Evolutionary conservation across 106 monocot species (phyloP), one percentile per base, ranked within the genome.

Genomic region (Vanilla planifolia): DNA sequence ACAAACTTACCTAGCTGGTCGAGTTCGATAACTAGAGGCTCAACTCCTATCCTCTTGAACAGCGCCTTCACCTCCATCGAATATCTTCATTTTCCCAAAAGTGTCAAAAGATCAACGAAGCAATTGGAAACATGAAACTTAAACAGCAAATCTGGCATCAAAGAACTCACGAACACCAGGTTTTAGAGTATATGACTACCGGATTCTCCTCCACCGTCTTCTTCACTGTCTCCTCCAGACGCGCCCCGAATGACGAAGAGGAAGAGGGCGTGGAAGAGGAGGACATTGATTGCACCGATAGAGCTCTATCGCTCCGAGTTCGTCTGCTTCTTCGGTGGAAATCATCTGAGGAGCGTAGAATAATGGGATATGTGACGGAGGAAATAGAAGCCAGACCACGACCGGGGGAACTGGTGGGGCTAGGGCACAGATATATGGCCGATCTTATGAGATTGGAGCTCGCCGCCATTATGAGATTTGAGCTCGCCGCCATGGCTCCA

Each of bases 161-260:
- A 14, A 35, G 17, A 43, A 82, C 98, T 82, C 61, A 98, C 98
- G 92, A 92, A 77, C 98, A 98, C 98, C 98, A 85, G 29, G 88
- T 82, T 75, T 98, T 98, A 63, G 98, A 98, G 71, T 98, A 98
- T 50, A 98, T 75, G 16, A 98, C 98, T 4, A 92, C 77, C 28
- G 98, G 82, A 62, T 92, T 81, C 32, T 85, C 92, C 11, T 71
- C 33, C 28, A 98, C 65, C 52, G 88, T 88, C 68, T 71, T 91
- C 72, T 63, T 88, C 19, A 98, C 80, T 7, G 84, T 68, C 51
- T 85, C 88, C 78, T 92, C 92, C 77, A 98, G 68, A 59, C 88
- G 37, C 24, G 92, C 65, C 2, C 98, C 96, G 60, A 88, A 98
- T 0, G 91, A 70, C 0, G 79, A 11, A 3, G 71, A 39, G 7